These are phyloP conservation scores for Neurospora sp. DNA, from an alignment of 495 filamentous ascomycete species.

Conservation along the genomic window DNA sequence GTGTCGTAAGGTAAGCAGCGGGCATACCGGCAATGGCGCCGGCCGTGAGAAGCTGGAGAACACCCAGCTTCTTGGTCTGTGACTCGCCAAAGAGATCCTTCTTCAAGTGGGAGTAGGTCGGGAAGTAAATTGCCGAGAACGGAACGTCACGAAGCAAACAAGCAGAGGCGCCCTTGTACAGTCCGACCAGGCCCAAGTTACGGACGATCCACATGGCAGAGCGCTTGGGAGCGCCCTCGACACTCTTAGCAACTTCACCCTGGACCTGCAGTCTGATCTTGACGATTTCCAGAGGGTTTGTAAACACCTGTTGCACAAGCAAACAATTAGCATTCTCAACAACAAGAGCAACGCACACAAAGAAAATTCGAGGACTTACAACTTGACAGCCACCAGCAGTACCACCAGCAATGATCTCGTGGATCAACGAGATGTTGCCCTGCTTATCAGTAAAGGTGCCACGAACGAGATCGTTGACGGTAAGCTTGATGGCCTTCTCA, in stretches of 20 bases:
- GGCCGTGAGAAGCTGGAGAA: slow-evolving; percentile 85
- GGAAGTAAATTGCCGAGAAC: slow-evolving; percentile 98
- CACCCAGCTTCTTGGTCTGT: slow-evolving; percentile 78
- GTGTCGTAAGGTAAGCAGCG: slow-evolving; percentile 92
- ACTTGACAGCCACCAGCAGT: slow-evolving; percentile 91
- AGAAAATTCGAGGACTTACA: slow-evolving; percentile 43
- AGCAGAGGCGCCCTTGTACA: slow-evolving; percentile 96
- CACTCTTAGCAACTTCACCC: slow-evolving; percentile 84
- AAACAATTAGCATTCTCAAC: slow-evolving; percentile 8
- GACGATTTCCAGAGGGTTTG: slow-evolving; percentile 96
- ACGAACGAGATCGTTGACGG: slow-evolving; percentile 89
- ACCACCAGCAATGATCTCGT: slow-evolving; percentile 83
- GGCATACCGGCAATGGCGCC: slow-evolving; percentile 99
- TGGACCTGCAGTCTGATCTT: slow-evolving; percentile 98
- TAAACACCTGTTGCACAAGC: slow-evolving; percentile 58
- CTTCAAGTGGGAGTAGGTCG: slow-evolving; percentile 90
- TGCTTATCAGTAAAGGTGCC: slow-evolving; percentile 65
- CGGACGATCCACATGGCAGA: slow-evolving; percentile 96
- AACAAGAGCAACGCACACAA: neutral
- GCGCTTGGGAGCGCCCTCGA: slow-evolving; percentile 72
- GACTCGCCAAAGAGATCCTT: slow-evolving; percentile 87
- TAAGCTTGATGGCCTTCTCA: slow-evolving; percentile 98
- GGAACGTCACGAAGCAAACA: slow-evolving; percentile 93
- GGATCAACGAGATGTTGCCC: slow-evolving; percentile 57
- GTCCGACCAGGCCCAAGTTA: slow-evolving; percentile 86